These are phyloP conservation scores for Dactylis glomerata DNA, from an alignment of 176 grass and related monocot genomes.

Conservation along the genomic window DNA sequence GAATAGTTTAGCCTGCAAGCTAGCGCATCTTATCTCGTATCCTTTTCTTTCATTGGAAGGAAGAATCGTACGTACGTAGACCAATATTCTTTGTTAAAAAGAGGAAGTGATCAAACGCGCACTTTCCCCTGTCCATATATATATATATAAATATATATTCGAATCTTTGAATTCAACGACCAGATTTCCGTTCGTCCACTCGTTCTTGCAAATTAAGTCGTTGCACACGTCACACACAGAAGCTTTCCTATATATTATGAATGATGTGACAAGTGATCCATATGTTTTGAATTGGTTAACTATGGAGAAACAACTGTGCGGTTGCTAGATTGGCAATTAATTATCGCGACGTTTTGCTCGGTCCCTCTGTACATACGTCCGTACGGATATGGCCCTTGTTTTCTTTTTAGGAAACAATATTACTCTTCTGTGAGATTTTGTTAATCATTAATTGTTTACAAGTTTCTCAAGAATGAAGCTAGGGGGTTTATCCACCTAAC, in stretches of 20 bases:
- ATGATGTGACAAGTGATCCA: not conserved
- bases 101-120: not conserved
- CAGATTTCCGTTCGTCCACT: not conserved
- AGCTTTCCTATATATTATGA: not conserved
- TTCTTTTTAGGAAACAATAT: too few species aligned
- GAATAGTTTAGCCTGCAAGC: not conserved
- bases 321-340: not conserved
- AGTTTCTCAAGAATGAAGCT: too few species aligned
- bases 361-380: not conserved
- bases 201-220: not conserved
- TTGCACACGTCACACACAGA: not conserved
- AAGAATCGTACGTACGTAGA: conserved; percentile 34
- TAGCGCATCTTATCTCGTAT: conserved; percentile 2
- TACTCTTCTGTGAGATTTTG: too few species aligned
- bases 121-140: not conserved
- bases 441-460: too few species aligned
- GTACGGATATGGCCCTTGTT: not conserved
- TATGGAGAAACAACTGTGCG: not conserved
- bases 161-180: conserved; percentile 28
- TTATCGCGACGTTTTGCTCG: not conserved
- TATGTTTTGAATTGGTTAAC: not conserved
- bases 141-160: not conserved
- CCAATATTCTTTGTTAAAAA: not conserved
- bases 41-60: conserved; percentile 46
- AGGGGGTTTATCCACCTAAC: too few species aligned